Conservation (phyloP, 176 grass and related monocot species). For the Oryza nivara region DNA sequence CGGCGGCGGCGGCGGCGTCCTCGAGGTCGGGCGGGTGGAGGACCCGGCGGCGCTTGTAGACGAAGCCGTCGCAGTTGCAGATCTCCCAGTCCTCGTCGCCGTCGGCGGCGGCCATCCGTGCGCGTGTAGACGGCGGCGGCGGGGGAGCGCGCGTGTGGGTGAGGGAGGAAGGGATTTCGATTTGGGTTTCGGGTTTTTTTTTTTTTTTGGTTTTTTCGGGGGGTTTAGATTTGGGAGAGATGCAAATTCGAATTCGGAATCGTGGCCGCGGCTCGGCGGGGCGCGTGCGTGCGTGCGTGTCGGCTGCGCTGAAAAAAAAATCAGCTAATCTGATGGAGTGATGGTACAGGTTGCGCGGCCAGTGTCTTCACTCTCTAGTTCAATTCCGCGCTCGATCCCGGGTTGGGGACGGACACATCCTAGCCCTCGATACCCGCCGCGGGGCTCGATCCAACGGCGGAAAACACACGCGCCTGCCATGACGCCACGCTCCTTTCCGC, state of each 20-base stretch:
- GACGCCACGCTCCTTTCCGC: too few relatives aligned
- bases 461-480: too few relatives aligned
- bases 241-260: conserved; percentile 29
- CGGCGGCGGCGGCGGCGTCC: neutral
- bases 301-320: too few relatives aligned
- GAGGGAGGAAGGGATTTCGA: neutral
- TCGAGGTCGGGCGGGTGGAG: neutral
- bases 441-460: too few relatives aligned
- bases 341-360: too few relatives aligned
- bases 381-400: too few relatives aligned
- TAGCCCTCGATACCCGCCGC: too few relatives aligned
- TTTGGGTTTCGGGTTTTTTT: neutral
- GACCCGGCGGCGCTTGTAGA: conserved; percentile 63
- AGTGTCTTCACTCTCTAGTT: too few relatives aligned
- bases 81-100: conserved; percentile 51
- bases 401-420: too few relatives aligned
- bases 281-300: too few relatives aligned
- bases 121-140: neutral
- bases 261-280: neutral
- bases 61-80: conserved; percentile 54
- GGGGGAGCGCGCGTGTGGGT: neutral
- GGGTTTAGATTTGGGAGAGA: neutral
- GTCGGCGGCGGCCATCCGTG: neutral
- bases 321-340: too few relatives aligned
- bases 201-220: neutral